These are phyloP conservation scores for Aspergillus bridgeri DNA, from an alignment of 495 filamentous ascomycete genomes.

Conservation along the genomic window DNA sequence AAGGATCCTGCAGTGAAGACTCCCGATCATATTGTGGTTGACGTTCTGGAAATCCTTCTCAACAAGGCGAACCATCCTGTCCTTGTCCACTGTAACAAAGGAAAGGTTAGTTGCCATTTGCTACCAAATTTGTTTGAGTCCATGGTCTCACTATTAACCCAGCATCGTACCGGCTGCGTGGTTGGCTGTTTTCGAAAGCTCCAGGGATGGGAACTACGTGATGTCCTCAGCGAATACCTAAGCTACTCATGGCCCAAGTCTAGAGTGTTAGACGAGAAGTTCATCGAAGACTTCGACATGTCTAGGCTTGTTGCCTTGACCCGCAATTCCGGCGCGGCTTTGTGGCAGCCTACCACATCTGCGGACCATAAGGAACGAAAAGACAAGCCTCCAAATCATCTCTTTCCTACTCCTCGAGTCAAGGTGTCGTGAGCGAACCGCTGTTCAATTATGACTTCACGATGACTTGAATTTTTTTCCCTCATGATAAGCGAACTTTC, in stretches of 20 bases:
- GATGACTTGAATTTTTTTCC: background rate
- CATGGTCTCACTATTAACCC: background rate
- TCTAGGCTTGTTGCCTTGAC: slow-evolving; percentile 13
- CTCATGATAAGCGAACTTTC: background rate
- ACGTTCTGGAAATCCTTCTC: slow-evolving; percentile 61
- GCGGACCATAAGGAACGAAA: background rate
- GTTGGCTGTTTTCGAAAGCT: slow-evolving; percentile 67
- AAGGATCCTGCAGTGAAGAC: slow-evolving; percentile 57
- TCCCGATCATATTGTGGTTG: slow-evolving; percentile 56
- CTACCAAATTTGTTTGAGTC: background rate
- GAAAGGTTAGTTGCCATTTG: slow-evolving; percentile 53
- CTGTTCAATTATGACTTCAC: background rate
- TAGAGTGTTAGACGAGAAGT: slow-evolving; percentile 48
- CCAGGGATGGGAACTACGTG: slow-evolving; percentile 53
- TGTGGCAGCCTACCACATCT: slow-evolving; percentile 14
- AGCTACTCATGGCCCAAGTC: slow-evolving; percentile 63
- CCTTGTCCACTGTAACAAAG: slow-evolving; percentile 85
- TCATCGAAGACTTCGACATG: slow-evolving; percentile 48
- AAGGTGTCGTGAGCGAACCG: background rate
- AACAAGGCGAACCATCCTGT: slow-evolving; percentile 68
- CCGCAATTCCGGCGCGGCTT: slow-evolving; percentile 11
- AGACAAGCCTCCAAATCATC: slow-evolving; percentile 1
- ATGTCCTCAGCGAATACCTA: slow-evolving; percentile 64
- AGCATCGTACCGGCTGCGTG: slow-evolving; percentile 84
- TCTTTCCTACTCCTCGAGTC: slow-evolving; percentile 2